phyloP scores from a whole-genome alignment of 1,284 basidiomycete genomes.

The Cutaneotrichosporon daszewskae region DNA sequence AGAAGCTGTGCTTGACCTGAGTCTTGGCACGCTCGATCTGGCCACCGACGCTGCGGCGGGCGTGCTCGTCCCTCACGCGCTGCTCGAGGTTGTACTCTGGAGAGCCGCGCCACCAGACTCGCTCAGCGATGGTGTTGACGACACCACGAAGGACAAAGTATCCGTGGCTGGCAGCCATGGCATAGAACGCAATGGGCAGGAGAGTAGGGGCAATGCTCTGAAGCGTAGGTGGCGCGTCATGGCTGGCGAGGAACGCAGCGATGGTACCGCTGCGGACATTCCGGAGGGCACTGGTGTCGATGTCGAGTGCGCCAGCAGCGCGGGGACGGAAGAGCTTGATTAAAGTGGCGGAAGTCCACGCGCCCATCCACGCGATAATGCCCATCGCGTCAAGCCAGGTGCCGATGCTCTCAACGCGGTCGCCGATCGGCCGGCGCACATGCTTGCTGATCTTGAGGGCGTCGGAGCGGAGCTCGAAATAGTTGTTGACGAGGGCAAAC shows the following conservation, averaged over 20 bases:
- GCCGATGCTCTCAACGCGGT: conserved; percentile 82
- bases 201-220: conserved; percentile 46
- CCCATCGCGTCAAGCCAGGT: conserved; percentile 86
- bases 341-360: conserved; percentile 76
- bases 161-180: conserved; percentile 72
- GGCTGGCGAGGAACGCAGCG: conserved; percentile 29
- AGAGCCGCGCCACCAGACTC: conserved; percentile 66
- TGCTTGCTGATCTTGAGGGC: conserved; percentile 92
- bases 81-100: conserved; percentile 51
- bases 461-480: conserved; percentile 86
- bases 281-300: not conserved
- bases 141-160: conserved; percentile 62
- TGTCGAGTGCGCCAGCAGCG: too few relatives aligned
- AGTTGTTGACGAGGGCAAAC: conserved; percentile 57
- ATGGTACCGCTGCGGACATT: conserved; percentile 14
- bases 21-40: not conserved
- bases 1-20: too few relatives aligned
- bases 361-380: conserved; percentile 81
- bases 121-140: conserved; percentile 67
- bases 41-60: not conserved
- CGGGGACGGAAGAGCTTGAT: conserved; percentile 69
- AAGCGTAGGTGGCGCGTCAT: conserved; percentile 25
- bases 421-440: conserved; percentile 74
- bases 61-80: not conserved
- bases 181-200: conserved; percentile 63